Percentiles rank a stretch among this genome's conserved stretches.
Evolutionary conservation across 352 stramenopile genomes (phyloP).

Genomic region (Globisporangium sylvaticum): DNA sequence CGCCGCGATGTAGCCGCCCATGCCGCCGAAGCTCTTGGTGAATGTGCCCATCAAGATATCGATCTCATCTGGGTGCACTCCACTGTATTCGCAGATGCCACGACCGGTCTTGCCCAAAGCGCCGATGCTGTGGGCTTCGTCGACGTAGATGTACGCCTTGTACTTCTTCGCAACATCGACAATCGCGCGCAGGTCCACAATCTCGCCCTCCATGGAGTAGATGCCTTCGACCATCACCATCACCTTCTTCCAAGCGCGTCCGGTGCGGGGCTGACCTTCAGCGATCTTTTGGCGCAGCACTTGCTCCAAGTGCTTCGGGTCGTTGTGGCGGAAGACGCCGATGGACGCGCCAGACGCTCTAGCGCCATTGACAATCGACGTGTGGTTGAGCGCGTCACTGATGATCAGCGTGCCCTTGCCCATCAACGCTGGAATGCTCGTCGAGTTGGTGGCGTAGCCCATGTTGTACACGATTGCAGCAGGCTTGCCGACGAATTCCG

Average conservation of each 20-base stretch:
- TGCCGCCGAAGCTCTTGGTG: conserved; percentile 95
- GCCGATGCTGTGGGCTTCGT: conserved; percentile 94
- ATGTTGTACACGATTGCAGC: conserved; percentile 67
- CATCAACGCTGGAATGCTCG: conserved; percentile 92
- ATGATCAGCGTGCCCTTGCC: conserved; percentile 89
- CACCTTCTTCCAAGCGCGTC: conserved; percentile 95
- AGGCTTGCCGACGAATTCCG: conserved; percentile 92
- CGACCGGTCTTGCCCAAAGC: conserved; percentile 88
- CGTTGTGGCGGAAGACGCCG: conserved; percentile 95
- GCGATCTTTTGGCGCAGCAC: conserved; percentile 60
- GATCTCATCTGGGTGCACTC: conserved; percentile 93
- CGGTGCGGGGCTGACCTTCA: conserved; percentile 77
- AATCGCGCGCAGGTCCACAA: conserved; percentile 87
- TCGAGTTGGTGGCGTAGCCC: conserved; percentile 92
- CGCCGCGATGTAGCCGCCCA: conserved; percentile 92
- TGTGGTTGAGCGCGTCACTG: conserved; percentile 96
- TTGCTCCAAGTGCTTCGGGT: conserved; percentile 84
- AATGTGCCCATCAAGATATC: conserved; percentile 98
- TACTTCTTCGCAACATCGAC: conserved; percentile 91
- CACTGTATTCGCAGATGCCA: conserved; percentile 89
- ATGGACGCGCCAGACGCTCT: conserved; percentile 87
- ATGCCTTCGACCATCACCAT: conserved; percentile 94
- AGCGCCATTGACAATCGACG: conserved; percentile 95
- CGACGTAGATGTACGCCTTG: conserved; percentile 92
- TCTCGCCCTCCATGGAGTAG: conserved; percentile 96